Percentiles rank a stretch among this genome's conserved stretches.
Evolutionary conservation across 306 rosid genomes (phyloP).

Genomic region (Carpinus fangiana): DNA sequence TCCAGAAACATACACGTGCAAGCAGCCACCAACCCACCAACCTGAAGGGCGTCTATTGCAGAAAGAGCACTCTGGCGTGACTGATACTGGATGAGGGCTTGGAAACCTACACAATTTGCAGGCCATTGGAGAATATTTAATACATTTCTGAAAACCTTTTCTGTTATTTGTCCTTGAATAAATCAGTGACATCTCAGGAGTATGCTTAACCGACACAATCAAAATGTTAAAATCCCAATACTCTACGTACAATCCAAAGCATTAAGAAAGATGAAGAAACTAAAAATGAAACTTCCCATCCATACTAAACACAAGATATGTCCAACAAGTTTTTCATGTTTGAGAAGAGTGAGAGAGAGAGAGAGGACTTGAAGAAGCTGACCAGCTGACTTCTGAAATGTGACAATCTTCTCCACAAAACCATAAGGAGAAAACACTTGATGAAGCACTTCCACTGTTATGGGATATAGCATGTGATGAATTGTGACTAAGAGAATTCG

Average conservation of each 20-base stretch:
- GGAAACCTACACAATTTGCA: slow-evolving; percentile 75
- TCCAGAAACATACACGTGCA: slow-evolving; percentile 3
- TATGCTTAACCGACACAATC: background rate
- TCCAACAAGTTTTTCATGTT: slow-evolving; percentile 22
- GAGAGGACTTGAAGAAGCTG: slow-evolving; percentile 82
- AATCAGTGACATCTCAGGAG: slow-evolving; percentile 14
- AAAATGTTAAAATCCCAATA: background rate
- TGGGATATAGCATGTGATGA: slow-evolving; percentile 99
- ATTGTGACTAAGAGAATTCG: slow-evolving; percentile 97
- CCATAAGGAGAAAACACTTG: slow-evolving; percentile 99
- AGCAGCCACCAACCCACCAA: slow-evolving; percentile 30
- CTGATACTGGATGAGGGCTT: slow-evolving; percentile 95
- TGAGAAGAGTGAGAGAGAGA: slow-evolving; percentile 51
- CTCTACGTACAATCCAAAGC: background rate
- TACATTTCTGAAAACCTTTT: slow-evolving; percentile 20
- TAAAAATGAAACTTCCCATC: slow-evolving; percentile 3
- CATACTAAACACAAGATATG: slow-evolving; percentile 8
- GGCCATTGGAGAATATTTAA: slow-evolving; percentile 22
- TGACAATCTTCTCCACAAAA: slow-evolving; percentile 98
- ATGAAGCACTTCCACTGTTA: slow-evolving; percentile 98
- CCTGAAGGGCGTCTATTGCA: slow-evolving; percentile 92
- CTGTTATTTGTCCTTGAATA: background rate
- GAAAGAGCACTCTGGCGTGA: slow-evolving; percentile 79
- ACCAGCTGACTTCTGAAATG: slow-evolving; percentile 99
- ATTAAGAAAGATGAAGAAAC: slow-evolving; percentile 3